Evolutionary conservation across 2,329 filamentous ascomycete species (phyloP).

Genomic region (Pezicula neosporulosa): DNA sequence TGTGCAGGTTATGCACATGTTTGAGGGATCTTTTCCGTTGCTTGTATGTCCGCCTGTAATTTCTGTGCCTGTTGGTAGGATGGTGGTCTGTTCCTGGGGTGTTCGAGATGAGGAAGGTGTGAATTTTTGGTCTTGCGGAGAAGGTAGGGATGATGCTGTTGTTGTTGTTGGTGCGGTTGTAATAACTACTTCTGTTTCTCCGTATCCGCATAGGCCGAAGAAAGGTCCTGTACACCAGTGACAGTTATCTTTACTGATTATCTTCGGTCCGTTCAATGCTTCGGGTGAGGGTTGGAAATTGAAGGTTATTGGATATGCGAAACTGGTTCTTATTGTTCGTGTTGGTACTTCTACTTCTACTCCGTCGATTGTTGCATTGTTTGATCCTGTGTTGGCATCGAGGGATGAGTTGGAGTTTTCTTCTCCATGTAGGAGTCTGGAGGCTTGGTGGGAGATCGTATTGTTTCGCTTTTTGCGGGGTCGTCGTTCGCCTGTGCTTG

Average conservation of each 20-base stretch:
- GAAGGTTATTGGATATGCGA: conserved; percentile 26
- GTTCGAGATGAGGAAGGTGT: too few relatives aligned
- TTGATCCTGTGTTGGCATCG: not conserved
- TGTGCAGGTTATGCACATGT: conserved; percentile 24
- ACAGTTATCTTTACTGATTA: conserved; percentile 10
- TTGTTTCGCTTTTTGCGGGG: too few relatives aligned
- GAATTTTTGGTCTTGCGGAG: not conserved
- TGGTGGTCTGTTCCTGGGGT: not conserved
- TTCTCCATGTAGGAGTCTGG: too few relatives aligned
- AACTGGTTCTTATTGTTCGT: conserved; percentile 18
- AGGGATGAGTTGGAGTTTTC: not conserved
- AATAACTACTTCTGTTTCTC: conserved; percentile 6
- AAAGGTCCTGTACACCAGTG: conserved; percentile 19
- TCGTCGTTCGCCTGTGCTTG: too few relatives aligned
- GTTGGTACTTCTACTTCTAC: conserved; percentile 1
- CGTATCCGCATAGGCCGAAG: conserved; percentile 22
- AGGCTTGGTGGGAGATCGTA: too few relatives aligned
- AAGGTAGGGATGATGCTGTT: not conserved
- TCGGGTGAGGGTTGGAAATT: conserved; percentile 9
- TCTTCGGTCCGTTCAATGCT: conserved; percentile 4
- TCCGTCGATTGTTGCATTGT: not conserved
- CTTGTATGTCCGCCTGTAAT: conserved; percentile 14
- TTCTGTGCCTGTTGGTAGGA: conserved; percentile 16
- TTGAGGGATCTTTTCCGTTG: conserved; percentile 8
- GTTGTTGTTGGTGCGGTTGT: not conserved